Evolutionary conservation across 768 basidiomycete genomes (phyloP), one percentile per base, ranked within the genome.

Genomic region (Xerocomellus dryophilus): DNA sequence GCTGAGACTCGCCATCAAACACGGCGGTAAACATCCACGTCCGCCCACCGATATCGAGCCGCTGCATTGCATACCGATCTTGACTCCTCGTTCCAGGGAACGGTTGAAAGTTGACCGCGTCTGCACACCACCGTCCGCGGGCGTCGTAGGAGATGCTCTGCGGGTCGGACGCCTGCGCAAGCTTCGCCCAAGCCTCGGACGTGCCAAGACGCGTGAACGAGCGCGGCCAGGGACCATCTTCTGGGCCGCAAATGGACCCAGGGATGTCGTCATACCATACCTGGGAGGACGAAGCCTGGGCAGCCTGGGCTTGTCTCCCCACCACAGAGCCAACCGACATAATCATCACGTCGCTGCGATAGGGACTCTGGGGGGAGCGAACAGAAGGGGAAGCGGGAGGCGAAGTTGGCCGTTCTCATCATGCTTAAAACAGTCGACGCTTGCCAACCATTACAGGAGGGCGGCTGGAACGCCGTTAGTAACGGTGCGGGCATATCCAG

Each of bases 61-160:
- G 76, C 8, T 79, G 79, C 51, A 84, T 76, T 29, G 83, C 77
- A 57, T 84, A 84, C 52, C 85, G 76, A 61, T 87, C 85, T 69
- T 87, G 85, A 1, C 82, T 85, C 55, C 68, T 72, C 18, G 78
- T 74, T 9, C 68, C 72, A 1, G 74, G 71, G 35, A 81, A 84
- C 4, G 85, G 85, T 57, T 87, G 85, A 54, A 87, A 86, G 63
- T 86, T 86, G 66, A 87, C 69, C 41, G 77, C 78, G 59, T 86
- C 82, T 5, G 78, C 83, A n/a, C 71, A 67, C 69, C 70, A 71
- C 61, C 67, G 75, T 51, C 64, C 73, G 47, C 50, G 58, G 34
- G 60, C 60, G 34, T 72, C 75, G 23, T 81, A 73, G 32, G 67
- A 58, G 21, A 73, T 60, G 47, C 70, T 77, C 45, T 81, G 80